A percentile compares a stretch with the other conserved stretches of the same genome.
Evolutionary conservation across 176 grass and related monocot genomes (phyloP).

Genomic region (Avena sativa): DNA sequence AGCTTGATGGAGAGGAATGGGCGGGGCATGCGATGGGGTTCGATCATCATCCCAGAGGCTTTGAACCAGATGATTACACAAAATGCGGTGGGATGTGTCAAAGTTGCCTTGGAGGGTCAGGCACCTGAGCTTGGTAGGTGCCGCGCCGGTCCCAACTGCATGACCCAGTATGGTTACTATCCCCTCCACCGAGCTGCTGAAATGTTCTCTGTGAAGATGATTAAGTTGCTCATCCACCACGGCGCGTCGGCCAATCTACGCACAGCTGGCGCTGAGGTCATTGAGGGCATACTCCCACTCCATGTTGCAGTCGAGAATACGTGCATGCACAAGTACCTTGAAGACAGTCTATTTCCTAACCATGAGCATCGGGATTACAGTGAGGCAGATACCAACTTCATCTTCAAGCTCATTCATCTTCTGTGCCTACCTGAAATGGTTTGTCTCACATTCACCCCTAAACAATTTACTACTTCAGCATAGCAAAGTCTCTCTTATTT

Average conservation of each 20-base stretch:
- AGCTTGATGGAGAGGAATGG: background rate
- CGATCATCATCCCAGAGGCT: background rate
- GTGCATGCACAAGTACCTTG: slow-evolving; percentile 40
- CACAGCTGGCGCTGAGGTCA: background rate
- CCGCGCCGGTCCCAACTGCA: slow-evolving; percentile 25
- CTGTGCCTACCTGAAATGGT: slow-evolving; percentile 42
- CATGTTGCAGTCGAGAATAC: slow-evolving; percentile 37
- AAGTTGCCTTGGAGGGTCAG: slow-evolving; percentile 3
- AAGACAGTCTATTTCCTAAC: slow-evolving; percentile 19
- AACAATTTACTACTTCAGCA: background rate
- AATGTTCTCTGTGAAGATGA: slow-evolving; percentile 31
- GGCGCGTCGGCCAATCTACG: slow-evolving; percentile 27
- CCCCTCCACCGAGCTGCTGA: slow-evolving; percentile 41
- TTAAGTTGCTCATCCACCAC: slow-evolving; percentile 17
- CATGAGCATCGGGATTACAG: background rate
- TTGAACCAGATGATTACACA: background rate
- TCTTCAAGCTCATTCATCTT: slow-evolving; percentile 38
- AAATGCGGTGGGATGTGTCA: background rate
- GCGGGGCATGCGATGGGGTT: background rate
- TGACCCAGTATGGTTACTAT: slow-evolving; percentile 27
- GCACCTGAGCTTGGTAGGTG: background rate
- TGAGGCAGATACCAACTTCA: background rate
- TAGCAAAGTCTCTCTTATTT: too few species aligned
- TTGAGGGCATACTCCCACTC: slow-evolving; percentile 35
- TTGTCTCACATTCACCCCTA: background rate